Base-by-base conservation (phyloP, 371 early-diverging fungal genomes). In the Sporodiniella umbellata region DNA sequence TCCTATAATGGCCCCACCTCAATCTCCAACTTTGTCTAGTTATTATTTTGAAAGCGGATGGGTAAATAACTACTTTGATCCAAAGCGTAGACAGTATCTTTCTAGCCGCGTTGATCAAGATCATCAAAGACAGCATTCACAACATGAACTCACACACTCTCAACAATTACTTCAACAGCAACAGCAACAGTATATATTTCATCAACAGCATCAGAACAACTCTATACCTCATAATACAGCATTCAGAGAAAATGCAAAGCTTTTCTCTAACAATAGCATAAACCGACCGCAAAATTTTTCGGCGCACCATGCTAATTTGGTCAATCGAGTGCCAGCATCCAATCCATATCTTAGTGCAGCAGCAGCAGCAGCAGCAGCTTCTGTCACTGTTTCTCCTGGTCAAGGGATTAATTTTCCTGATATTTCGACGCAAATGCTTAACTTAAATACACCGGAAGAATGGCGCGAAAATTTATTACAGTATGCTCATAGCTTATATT, bases 401-500 rank as follows among this genome's bases (percentile, higher is more conserved):
- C 56, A 26, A 42, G 37, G 37, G n/a, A 25, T 15, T 28, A 17
- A n/a, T 8, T 28, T 25, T 12, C 33, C 58, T 12, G 48, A 38
- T 11, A 44, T 58, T 24, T 42, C 51, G 35, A 14, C 45, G 0
- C 45, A 45, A 11, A 28, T 40, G 17, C 21, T 51, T 38, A 14
- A 39, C 10, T 43, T 25, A 21, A 45, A 6, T n/a, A 39, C 38
- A 45, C 47, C 71, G n/a, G 69, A 78, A 37, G 73, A 66, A 48
- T 72, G 66, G 66, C 71, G 72, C 37, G 90, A 89, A 64, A 82
- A 70, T 39, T 49, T 87, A 15, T 61, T 89, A 40, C 73, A 85
- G 21, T 79, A 79, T 48, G 86, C 87, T 8, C 90, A 89, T 51
- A 69, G 59, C 38, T 49, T 87, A 3, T 87, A 89, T 50, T 75